Evolutionary conservation across 2,329 filamentous ascomycete species (phyloP), one percentile per base, ranked within the genome.

Genomic region (Paecilomyces fulvus): DNA sequence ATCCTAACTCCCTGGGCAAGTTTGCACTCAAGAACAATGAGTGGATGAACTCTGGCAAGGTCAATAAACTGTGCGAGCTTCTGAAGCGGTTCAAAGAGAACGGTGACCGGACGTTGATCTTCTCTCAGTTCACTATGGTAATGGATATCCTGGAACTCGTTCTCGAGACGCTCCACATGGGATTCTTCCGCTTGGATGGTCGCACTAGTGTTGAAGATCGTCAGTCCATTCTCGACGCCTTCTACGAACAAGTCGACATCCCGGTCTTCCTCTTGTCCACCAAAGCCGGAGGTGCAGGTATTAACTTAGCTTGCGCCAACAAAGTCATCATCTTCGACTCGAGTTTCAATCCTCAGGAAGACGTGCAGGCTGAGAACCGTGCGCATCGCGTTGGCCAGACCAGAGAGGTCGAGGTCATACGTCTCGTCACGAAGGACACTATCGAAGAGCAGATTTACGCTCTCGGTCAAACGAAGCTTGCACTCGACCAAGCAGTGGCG

Each of bases 301-400:
- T 99, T 76, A 99, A 99, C 72, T 76, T 99, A 55, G 94, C 92
- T 7, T 89, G 88, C 33, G 94, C 94, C 3, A 97, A 97, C 77
- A 97, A 96, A 74, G 92, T 99, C 64, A 84, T 99, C 73, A 94
- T 99, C 66, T 96, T 97, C 70, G 94, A 99, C 73, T 88, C 89
- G 61, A 90, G 87, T n/a, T 96, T 96, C 76, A 99, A 99, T 65
- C 94, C 94, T 0, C 94, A 99, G 69, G 92, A 97, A 64, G 94
- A 99, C 68, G 86, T 96, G n/a, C 94, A 99, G 71, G 94, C 94
- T 0, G 94, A 97, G 77, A 97, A 99, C 71, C 86, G 94, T 17
- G 94, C 94, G 0, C 94, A 99, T 74, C 87, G 94, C 12, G 89
- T 99, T 8, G 94, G 94, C 0, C 94, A 99, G 77, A 92, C 83